Conservation (phyloP, 495 filamentous ascomycete genomes). For the Aspergillus steynii region DNA sequence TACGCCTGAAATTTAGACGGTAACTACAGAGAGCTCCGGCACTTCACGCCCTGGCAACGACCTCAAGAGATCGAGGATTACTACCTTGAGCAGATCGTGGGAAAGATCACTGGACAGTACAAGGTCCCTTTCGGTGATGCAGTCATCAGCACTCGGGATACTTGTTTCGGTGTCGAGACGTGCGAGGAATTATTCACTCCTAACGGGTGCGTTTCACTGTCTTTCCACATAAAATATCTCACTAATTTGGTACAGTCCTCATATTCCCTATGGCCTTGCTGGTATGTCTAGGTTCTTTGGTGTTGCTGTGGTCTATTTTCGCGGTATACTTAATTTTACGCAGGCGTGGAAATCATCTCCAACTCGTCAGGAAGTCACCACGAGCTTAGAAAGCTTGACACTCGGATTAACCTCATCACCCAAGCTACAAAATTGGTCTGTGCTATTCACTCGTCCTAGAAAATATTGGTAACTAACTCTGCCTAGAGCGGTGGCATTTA, state of each 20-base stretch:
- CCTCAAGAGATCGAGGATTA: conserved; percentile 66
- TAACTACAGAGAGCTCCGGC: conserved; percentile 45
- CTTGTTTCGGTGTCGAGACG: conserved; percentile 69
- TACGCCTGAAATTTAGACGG: conserved; percentile 24
- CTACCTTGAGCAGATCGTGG: conserved; percentile 66
- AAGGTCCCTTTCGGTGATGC: conserved; percentile 76
- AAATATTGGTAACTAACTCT: conserved; percentile 3
- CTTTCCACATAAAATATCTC: background rate
- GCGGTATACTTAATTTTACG: conserved; percentile 15
- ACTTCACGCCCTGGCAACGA: conserved; percentile 69
- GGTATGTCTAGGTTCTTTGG: conserved; percentile 19
- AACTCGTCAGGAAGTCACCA: conserved; percentile 77
- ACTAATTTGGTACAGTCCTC: conserved; percentile 22
- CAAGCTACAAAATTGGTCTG: conserved; percentile 66
- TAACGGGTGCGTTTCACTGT: conserved; percentile 36
- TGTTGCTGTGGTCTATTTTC: background rate
- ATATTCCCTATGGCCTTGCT: conserved; percentile 38
- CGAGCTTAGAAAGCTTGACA: conserved; percentile 72
- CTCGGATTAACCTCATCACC: conserved; percentile 69
- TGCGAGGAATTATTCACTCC: conserved; percentile 82
- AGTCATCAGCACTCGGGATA: conserved; percentile 71
- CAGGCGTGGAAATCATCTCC: conserved; percentile 70
- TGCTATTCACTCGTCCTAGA: conserved; percentile 12
- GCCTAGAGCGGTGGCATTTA: conserved; percentile 69
- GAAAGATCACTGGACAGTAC: conserved; percentile 58